These are phyloP conservation scores for Hylodesmum podocarpum DNA, from an alignment of 306 rosid genomes.

Conservation along the genomic window DNA sequence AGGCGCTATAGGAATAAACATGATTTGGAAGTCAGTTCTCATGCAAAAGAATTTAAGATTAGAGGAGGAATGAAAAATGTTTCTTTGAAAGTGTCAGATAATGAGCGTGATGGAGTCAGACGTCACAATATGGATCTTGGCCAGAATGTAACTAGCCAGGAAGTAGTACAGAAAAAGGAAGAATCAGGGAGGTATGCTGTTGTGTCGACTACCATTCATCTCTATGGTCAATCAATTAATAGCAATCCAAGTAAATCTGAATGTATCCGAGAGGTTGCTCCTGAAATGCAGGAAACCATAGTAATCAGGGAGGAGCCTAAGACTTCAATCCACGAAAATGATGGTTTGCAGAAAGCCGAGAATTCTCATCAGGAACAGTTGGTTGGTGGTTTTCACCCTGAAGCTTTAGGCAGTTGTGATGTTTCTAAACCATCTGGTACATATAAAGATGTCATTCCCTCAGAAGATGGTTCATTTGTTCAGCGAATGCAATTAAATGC, in stretches of 20 bases:
- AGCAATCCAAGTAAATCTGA: conserved; percentile 32
- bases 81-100: conserved; percentile 40
- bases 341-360: conserved; percentile 30
- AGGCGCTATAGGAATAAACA: conserved; percentile 58
- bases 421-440: conserved; percentile 37
- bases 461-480: conserved; percentile 35
- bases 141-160: conserved; percentile 41
- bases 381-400: conserved; percentile 37
- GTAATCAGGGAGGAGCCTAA: conserved; percentile 36
- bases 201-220: conserved; percentile 30
- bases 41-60: conserved; percentile 36
- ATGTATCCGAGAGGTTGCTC: conserved; percentile 42
- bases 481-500: conserved; percentile 39
- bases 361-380: conserved; percentile 40
- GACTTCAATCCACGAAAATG: conserved; percentile 29
- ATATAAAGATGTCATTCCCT: conserved; percentile 32
- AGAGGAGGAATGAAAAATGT: conserved; percentile 36
- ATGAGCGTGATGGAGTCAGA: conserved; percentile 43
- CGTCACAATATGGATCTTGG: conserved; percentile 41
- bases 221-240: conserved; percentile 30
- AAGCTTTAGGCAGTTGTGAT: conserved; percentile 35
- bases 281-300: conserved; percentile 34
- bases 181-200: conserved; percentile 32
- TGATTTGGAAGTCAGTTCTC: conserved; percentile 44
- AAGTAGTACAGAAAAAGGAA: conserved; percentile 41